phyloP scores from a whole-genome alignment of 1,139 yeast species.

The Taiozyma sp. region DNA sequence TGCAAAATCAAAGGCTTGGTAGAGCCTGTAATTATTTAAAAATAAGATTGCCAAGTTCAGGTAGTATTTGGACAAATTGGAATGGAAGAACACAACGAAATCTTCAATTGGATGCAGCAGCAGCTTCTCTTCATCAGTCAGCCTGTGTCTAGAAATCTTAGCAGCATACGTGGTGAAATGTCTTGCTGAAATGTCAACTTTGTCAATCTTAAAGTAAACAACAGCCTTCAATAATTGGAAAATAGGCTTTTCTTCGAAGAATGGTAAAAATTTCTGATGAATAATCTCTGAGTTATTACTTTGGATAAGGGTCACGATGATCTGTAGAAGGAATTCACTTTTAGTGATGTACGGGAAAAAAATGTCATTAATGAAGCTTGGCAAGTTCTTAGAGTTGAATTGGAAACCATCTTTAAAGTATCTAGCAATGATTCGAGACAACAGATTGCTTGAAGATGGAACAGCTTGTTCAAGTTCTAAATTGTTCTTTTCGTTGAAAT shows the following conservation, averaged over 20 bases:
- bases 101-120: conserved; percentile 15
- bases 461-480: conserved; percentile 19
- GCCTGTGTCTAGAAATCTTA: conserved; percentile 19
- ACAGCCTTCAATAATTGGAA: conserved; percentile 26
- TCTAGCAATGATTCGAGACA: conserved; percentile 8
- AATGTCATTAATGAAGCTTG: conserved; percentile 14
- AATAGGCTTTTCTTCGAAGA: conserved; percentile 17
- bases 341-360: conserved; percentile 16
- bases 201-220: conserved; percentile 20
- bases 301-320: conserved; percentile 22
- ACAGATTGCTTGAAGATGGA: conserved; percentile 10
- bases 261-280: conserved; percentile 12
- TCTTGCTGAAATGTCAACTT: conserved; percentile 21
- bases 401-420: conserved; percentile 14
- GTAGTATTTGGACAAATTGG: conserved; percentile 22
- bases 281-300: conserved; percentile 8
- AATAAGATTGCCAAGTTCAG: conserved; percentile 22
- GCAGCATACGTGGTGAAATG: conserved; percentile 23
- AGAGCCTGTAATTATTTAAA: conserved; percentile 16
- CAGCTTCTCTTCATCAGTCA: conserved; percentile 12
- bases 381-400: conserved; percentile 23
- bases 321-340: conserved; percentile 22
- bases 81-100: conserved; percentile 17
- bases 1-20: conserved; percentile 21
- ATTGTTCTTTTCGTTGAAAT: conserved; percentile 9